phyloP scores from a whole-genome alignment of 2,329 filamentous ascomycete species.

The Ceratocystis eucalypticola region DNA sequence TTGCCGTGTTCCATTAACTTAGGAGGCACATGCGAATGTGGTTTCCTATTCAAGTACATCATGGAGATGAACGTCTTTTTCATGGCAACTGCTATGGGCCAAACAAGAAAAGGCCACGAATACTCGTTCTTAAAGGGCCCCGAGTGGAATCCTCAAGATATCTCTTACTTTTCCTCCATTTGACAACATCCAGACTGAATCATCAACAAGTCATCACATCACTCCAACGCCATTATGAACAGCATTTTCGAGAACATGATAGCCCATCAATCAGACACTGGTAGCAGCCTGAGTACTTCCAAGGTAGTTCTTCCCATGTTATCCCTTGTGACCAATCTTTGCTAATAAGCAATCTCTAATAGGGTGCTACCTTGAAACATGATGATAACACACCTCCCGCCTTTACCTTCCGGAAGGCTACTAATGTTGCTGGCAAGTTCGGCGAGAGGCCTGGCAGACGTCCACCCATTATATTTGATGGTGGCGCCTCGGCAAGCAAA shows the following conservation, averaged over 20 bases:
- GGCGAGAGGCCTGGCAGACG: conserved; percentile 10
- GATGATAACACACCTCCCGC: conserved; percentile 4
- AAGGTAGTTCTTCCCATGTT: background rate
- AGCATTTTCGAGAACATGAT: conserved; percentile 8
- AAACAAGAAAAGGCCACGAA: background rate
- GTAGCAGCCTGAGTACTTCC: background rate
- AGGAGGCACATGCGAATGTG: background rate
- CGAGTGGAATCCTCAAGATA: background rate
- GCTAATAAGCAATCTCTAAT: background rate
- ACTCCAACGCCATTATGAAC: background rate
- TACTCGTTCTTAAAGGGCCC: background rate
- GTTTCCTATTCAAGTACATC: background rate
- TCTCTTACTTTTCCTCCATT: background rate
- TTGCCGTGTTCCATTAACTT: background rate
- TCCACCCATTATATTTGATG: conserved; percentile 2
- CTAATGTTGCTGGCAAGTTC: conserved; percentile 18
- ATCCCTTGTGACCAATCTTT: too few relatives aligned
- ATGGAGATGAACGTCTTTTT: background rate
- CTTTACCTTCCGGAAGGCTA: conserved; percentile 17
- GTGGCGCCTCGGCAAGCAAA: background rate
- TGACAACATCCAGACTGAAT: background rate
- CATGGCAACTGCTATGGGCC: background rate
- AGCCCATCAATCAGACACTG: conserved; percentile 3
- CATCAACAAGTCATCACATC: background rate
- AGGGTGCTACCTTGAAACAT: background rate